Evolutionary conservation across 305 asterid species (phyloP), one percentile per base, ranked within the genome.

Genomic region (Fraxinus velutina): DNA sequence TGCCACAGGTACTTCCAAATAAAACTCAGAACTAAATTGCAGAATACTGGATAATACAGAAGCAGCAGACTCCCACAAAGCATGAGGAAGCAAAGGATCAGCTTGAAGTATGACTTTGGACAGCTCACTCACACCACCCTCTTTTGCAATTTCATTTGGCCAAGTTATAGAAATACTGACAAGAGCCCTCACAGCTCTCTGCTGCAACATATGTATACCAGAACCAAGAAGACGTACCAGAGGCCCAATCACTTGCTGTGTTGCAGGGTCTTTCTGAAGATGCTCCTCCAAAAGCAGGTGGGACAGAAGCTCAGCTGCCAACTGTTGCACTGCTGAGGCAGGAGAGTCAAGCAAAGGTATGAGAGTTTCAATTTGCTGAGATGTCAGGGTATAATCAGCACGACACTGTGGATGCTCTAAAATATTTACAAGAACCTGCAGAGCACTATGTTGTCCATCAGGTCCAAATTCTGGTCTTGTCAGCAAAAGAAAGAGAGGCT

Each of bases 141-240:
- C 99, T 87, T 91, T 96, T n/a, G 99, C 99, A 83, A 96, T 96
- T 86, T 96, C 98, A 83, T 94, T 93, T 24, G 97, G 97, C 97
- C 97, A 93, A 37, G 89, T 84, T 33, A 85, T 84, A 21, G 95
- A 88, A 68, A 92, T 82, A 76, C 90, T 87, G 68, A 93, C 97
- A 21, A 93, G 94, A 80, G 97, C 94, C 83, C 86, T 92, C 76
- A 91, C 93, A 37, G 97, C 94, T 85, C 92, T 88, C 89, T 92
- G 97, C 84, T 93, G 97, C 92, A 92, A 84, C 83, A 92, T 87
- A 62, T 91, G 90, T 85, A 89, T 84, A 24, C 93, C 95, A 4
- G 95, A 85, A 85, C 97, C 94, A 80, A 93, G 97, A 21, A 92
- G 87, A 24, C 94, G 92, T 32, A 93, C 90, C 39, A 92, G 83